Percentiles rank a stretch among this genome's conserved stretches.
These are phyloP conservation scores for Thelonectria blattea DNA, from an alignment of 2,329 filamentous ascomycete genomes.

Conservation along the genomic window DNA sequence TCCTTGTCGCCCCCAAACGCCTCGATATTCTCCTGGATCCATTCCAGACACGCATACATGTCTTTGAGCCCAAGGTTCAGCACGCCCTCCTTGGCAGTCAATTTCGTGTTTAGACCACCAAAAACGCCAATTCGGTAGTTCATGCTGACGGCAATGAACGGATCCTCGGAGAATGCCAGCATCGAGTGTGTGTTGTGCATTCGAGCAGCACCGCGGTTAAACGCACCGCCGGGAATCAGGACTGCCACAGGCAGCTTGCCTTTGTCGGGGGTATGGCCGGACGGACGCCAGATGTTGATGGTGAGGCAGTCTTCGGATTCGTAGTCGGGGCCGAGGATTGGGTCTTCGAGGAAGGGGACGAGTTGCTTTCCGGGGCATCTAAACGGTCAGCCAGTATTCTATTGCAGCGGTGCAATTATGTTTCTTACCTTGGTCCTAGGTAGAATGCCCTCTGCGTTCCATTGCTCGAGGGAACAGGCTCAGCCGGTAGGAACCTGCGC, in stretches of 20 bases:
- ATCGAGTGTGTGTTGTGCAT: conserved; percentile 53
- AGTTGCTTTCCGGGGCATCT: conserved; percentile 42
- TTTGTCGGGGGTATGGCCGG: conserved; percentile 22
- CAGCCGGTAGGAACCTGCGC: conserved; percentile 48
- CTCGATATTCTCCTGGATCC: conserved; percentile 58
- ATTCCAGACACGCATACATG: conserved; percentile 53
- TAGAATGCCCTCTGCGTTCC: conserved; percentile 36
- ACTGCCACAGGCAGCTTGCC: conserved; percentile 36
- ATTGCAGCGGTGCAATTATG: too few relatives aligned
- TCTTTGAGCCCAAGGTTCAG: conserved; percentile 62
- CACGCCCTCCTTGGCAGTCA: conserved; percentile 57
- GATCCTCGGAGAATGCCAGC: conserved; percentile 54
- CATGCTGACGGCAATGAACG: conserved; percentile 56
- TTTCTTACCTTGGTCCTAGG: conserved; percentile 27
- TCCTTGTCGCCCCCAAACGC: conserved; percentile 56
- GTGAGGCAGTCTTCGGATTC: conserved; percentile 40
- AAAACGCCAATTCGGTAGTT: conserved; percentile 59
- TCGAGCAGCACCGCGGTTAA: conserved; percentile 40
- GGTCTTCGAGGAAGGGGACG: conserved; percentile 41
- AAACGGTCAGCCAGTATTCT: conserved; percentile 1
- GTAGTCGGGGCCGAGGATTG: conserved; percentile 38
- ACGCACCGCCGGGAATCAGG: conserved; percentile 40
- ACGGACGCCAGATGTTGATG: conserved; percentile 35
- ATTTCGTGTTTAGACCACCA: conserved; percentile 61
- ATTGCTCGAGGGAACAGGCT: conserved; percentile 37